Conservation (phyloP, 73 alveolate species). For the Stentor coeruleus region DNA sequence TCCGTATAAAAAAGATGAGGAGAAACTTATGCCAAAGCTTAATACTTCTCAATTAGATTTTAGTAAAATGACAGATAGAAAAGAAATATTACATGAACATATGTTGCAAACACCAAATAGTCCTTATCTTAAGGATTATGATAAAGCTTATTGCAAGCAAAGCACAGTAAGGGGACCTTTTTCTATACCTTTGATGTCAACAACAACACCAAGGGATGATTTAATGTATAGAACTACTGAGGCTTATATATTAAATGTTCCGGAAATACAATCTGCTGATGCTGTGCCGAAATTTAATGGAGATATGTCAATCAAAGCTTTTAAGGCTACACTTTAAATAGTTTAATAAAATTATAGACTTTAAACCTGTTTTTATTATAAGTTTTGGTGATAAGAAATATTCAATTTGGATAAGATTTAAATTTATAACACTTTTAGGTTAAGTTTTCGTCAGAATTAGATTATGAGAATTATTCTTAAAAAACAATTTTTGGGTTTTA, state of each 20-base stretch:
- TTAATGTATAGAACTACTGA: background rate
- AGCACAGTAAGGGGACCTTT: slow-evolving; percentile 5
- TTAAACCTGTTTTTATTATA: too few relatives aligned
- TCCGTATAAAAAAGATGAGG: slow-evolving; percentile 21
- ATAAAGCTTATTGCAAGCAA: slow-evolving; percentile 11
- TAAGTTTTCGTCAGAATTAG: too few relatives aligned
- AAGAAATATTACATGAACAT: background rate
- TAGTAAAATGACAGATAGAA: slow-evolving; percentile 3
- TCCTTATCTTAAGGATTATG: background rate
- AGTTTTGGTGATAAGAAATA: too few relatives aligned
- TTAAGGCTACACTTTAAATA: too few relatives aligned
- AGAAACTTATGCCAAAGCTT: slow-evolving; percentile 16
- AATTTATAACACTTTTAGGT: too few relatives aligned
- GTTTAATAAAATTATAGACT: too few relatives aligned
- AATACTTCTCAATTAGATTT: background rate
- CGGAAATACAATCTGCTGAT: too few relatives aligned
- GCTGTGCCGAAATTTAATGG: too few relatives aligned
- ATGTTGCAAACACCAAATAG: background rate
- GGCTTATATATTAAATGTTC: background rate
- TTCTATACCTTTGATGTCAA: background rate
- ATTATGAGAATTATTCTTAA: too few relatives aligned
- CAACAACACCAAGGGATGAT: background rate
- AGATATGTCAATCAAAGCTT: too few relatives aligned
- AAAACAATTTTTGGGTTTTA: too few relatives aligned
- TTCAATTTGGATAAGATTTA: too few relatives aligned